phyloP scores from a whole-genome alignment of 805 yeast genomes.

The Cyberlindnera euphorbiae region DNA sequence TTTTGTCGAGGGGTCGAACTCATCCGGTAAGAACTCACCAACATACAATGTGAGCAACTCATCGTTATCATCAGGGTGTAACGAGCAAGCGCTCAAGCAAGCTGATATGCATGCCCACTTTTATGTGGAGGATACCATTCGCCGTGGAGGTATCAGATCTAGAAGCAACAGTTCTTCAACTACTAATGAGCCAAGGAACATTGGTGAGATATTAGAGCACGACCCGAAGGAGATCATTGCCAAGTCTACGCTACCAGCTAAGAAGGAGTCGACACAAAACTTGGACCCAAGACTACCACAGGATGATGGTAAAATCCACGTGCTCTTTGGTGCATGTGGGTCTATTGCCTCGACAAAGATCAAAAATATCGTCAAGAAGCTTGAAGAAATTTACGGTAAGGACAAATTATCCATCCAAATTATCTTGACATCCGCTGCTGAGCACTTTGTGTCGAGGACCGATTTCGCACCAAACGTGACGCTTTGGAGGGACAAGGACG shows the following conservation, averaged over 20 bases:
- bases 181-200: conserved; percentile 15
- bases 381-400: conserved; percentile 73
- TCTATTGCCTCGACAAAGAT: conserved; percentile 80
- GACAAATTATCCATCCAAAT: conserved; percentile 78
- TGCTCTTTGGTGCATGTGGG: conserved; percentile 84
- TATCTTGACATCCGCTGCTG: conserved; percentile 81
- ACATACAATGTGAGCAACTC: conserved; percentile 17
- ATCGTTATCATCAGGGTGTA: conserved; percentile 19
- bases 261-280: conserved; percentile 41
- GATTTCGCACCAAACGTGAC: conserved; percentile 57
- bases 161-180: conserved; percentile 28
- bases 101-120: conserved; percentile 75
- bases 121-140: conserved; percentile 61
- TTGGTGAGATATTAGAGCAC: conserved; percentile 4
- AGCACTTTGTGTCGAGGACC: conserved; percentile 61
- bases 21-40: conserved; percentile 3
- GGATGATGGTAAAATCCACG: conserved; percentile 86
- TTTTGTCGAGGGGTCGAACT: not conserved
- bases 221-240: conserved; percentile 4
- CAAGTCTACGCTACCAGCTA: conserved; percentile 1
- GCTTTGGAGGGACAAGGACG: conserved; percentile 92
- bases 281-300: conserved; percentile 63
- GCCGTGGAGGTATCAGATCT: conserved; percentile 36
- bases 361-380: conserved; percentile 70
- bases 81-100: conserved; percentile 4